Base-by-base conservation (phyloP, 371 early-diverging fungal genomes). In the Mortierella sp. region DNA sequence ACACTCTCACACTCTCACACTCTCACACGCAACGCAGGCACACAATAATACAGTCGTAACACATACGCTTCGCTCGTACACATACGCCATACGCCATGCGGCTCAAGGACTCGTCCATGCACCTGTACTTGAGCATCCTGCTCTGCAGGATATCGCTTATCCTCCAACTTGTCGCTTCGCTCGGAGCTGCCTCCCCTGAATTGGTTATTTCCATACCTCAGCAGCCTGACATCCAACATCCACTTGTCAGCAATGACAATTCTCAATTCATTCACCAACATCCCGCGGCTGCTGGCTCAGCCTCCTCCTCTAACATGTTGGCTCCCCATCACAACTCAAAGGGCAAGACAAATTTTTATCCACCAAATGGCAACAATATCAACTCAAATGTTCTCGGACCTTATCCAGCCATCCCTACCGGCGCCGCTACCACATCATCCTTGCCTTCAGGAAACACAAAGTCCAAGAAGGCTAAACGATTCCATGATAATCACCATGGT, bases 61-160 rank as follows among this genome's bases (percentile, higher is more conserved):
- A 35, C 35, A 35, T 35, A 35, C 35, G 35, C 35, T 35, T 35
- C 43, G 11, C 43, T 43, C 11, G 14, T 20, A 20, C n/a, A 49
- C 49, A 49, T 18, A 49, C 49, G 18, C 49, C n/a, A 16, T n/a
- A 49, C 49, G 28, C 55, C 40, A 79, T 79, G 80, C 66, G 75
- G 72, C 68, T 65, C 68, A 70, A 59, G 75, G 75, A 68, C 75
- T 72, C 72, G 72, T 59, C 60, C 26, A 32, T n/a, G 60, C 57
- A 47, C 75, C 40, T 74, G 65, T 75, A 64, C 64, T 47, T 75
- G 67, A 64, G 74, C 66, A 45, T 75, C 62, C 58, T 74, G 67
- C 60, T 73, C 70, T 71, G 64, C 65, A 55, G 71, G 69, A 64
- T 75, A 68, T 54, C 75, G 47, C 52, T 68, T n/a, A 37, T 75